Evolutionary conservation across 768 basidiomycete species (phyloP).

Genomic region (Collybiopsis luxurians): DNA sequence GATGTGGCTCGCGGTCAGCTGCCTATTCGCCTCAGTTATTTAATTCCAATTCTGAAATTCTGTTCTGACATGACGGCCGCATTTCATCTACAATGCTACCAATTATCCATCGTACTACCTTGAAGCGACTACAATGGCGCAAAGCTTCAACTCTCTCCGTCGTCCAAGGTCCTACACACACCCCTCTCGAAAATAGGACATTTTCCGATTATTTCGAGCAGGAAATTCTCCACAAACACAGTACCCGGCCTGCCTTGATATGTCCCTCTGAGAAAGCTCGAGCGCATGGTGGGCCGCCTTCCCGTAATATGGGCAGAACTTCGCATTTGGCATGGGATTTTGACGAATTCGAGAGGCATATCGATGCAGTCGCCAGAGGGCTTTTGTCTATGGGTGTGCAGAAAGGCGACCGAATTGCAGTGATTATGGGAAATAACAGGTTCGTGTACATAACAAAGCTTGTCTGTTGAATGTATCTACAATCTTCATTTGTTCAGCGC

Average conservation of each 20-base stretch:
- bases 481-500: no score
- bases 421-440: constrained; percentile 88
- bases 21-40: no score
- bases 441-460: constrained; percentile 25
- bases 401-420: constrained; percentile 76
- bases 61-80: no score
- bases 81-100: no score
- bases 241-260: constrained; percentile 58
- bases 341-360: constrained; percentile 63
- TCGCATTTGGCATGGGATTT: constrained; percentile 73
- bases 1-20: neutral
- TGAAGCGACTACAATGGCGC: neutral
- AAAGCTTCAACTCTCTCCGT: constrained; percentile 26
- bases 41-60: no score
- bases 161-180: constrained; percentile 37
- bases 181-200: constrained; percentile 40
- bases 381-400: constrained; percentile 65
- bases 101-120: no score
- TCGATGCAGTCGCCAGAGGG: constrained; percentile 67
- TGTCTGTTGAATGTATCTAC: no score
- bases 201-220: constrained; percentile 55
- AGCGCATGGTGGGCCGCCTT: constrained; percentile 59
- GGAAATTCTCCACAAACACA: constrained; percentile 50
- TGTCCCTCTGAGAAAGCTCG: constrained; percentile 57
- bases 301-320: constrained; percentile 44